These are phyloP conservation scores for Asclepias syriaca DNA, from an alignment of 257 asterid species.

Conservation along the genomic window DNA sequence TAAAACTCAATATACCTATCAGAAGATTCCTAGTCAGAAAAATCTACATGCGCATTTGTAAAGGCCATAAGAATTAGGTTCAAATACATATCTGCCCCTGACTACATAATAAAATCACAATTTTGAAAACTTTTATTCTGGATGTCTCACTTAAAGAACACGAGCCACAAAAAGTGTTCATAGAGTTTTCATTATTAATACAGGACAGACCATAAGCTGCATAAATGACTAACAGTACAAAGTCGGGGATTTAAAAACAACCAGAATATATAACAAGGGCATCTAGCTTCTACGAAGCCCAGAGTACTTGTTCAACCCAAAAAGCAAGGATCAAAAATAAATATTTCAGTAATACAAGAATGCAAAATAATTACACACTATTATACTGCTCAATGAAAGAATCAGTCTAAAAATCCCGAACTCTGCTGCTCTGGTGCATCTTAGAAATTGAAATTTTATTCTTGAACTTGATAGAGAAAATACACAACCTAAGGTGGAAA, in stretches of 20 bases:
- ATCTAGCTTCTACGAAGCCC: not conserved
- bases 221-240: not conserved
- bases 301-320: not conserved
- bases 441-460: constrained; percentile 1
- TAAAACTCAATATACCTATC: no score
- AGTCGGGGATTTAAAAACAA: not conserved
- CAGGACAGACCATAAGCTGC: not conserved
- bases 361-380: constrained; percentile 1
- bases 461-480: not conserved
- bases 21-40: no score
- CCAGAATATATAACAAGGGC: not conserved
- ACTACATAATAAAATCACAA: not conserved
- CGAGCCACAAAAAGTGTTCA: not conserved
- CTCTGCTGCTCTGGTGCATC: not conserved
- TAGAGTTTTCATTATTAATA: not conserved
- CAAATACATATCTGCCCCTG: no score
- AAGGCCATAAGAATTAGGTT: no score
- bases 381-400: not conserved
- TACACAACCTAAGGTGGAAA: constrained; percentile 1
- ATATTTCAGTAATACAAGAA: not conserved
- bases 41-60: no score
- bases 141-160: not conserved
- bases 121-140: not conserved
- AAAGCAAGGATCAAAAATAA: not conserved
- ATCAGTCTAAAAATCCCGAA: constrained; percentile 1